A percentile compares a stretch with the other conserved stretches of the same genome.
Conservation (phyloP, 2,329 filamentous ascomycete species). For the Hypoxylon sp. region DNA sequence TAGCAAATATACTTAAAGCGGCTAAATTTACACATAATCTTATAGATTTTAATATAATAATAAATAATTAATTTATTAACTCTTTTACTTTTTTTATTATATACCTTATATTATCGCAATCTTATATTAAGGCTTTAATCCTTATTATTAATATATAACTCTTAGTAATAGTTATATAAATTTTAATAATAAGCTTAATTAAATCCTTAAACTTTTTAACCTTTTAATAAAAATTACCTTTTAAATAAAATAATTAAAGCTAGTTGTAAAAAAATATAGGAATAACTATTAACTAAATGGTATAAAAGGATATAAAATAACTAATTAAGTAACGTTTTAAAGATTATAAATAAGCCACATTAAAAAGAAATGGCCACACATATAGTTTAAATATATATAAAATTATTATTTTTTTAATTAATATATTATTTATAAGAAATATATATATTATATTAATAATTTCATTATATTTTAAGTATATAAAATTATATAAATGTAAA, state of each 20-base stretch:
- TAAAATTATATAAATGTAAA: not conserved
- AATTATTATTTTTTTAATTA: constrained; percentile 1
- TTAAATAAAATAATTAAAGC: constrained; percentile 3
- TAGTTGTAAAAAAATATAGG: not conserved
- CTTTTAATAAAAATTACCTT: constrained; percentile 2
- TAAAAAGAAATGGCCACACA: not conserved
- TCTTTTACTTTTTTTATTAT: not conserved
- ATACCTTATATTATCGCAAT: not conserved
- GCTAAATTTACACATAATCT: not conserved
- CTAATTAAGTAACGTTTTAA: constrained; percentile 9
- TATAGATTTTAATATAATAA: not conserved
- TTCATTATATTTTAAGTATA: constrained; percentile 10
- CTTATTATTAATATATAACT: not conserved
- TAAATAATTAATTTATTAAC: constrained; percentile 6
- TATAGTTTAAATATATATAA: constrained; percentile 1
- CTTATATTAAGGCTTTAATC: not conserved
- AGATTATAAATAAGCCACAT: not conserved
- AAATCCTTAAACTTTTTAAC: not conserved
- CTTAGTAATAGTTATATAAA: not conserved
- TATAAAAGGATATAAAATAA: constrained; percentile 4
- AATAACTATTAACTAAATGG: too few relatives aligned
- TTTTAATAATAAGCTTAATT: not conserved
- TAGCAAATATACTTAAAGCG: not conserved
- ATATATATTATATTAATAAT: constrained; percentile 8
- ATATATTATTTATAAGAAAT: constrained; percentile 6